Evolutionary conservation across 2,329 filamentous ascomycete species (phyloP), one percentile per base, ranked within the genome.

Genomic region (Blastomyces parvus): DNA sequence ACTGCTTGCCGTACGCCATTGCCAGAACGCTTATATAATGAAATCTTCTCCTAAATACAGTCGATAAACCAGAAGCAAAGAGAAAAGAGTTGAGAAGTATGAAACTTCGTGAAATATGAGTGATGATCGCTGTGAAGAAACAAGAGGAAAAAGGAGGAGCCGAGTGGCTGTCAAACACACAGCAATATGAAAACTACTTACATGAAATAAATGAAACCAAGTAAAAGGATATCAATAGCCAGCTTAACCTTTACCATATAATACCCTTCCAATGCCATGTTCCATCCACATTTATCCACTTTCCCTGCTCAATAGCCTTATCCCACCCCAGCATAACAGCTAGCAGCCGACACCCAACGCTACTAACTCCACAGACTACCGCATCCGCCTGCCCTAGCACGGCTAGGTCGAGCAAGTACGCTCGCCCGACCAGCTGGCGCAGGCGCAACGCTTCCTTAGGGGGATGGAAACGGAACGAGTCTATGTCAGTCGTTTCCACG

Each of bases 321-420:
- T 92, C 87, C 89, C 89, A 92, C 0, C 91, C 91, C 85, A 94
- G 86, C 87, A 95, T 91, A 50, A 96, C 89, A 1, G 84, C 91
- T 66, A 95, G 73, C 61, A 95, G 70, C 27, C 89, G 83, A 73
- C 91, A 96, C 3, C 73, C 79, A 19, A 76, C 73, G 66, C 71
- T 74, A 68, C 87, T 90, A 30, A 92, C 87, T 2, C 86, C 88
- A 70, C 91, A 96, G 0, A 96, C 82, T 8, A 94, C 81, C 14
- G 80, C 82, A 72, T 94, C 90, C 19, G 84, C 83, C 36, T 82
- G 80, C 0, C 86, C 84, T 55, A 95, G 78, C 30, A 95, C 87
- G 0, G 88, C 85, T 63, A 95, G 76, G 75, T 96, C 91, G 76
- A 95, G 83, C 73, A 91, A 77, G 75, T 94, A 95, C 1, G 89